Base-by-base conservation (phyloP, 306 rosid species). In the Alnus glutinosa region DNA sequence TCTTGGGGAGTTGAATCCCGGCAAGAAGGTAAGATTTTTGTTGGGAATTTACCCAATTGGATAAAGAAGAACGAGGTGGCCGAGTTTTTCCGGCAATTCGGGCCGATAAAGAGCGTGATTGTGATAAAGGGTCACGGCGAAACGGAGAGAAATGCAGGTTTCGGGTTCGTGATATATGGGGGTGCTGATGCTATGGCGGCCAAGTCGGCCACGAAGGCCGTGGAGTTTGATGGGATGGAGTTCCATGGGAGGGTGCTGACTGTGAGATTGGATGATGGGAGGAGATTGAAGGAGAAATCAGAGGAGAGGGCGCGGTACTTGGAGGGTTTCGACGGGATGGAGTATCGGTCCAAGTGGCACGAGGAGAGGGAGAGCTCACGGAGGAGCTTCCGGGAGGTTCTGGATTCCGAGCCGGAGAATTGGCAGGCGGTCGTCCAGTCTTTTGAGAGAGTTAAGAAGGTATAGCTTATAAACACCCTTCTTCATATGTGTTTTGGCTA, bases 171-270 rank as follows among this genome's bases (percentile, higher is more conserved):
- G 10, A 81, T 91, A 39, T 95, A 89, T 18, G 90, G 78, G 0
- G 97, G 92, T 4, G 52, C 12, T n/a, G 49, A 67, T 42, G 50
- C 70, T 1, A 74, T 66, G 32, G 90, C 95, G 18, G 86, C 80
- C 5, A 89, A 74, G 69, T 89, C 93, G 2, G 98, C 98, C 34
- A 83, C 82, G 84, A 89, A 89, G 77, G 98, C 98, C 1, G 97
- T 86, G 69, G 98, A 90, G 86, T 95, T 95, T 19, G 97, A 95
- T 13, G 98, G 98, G 2, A 87, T 95, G 70, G 98, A 95, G 84
- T 95, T 95, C 67, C 97, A 89, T 19, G 97, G 97, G 64, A 85
- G 97, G 75, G 86, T 90, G 13, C 74, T 95, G 85, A 91, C 97
- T 30, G 97, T 95, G 81, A 91, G 90, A 71, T 82, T 92, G 83